Conservation (phyloP, 116 monocot genomes). For the Phalaenopsis hybrid region DNA sequence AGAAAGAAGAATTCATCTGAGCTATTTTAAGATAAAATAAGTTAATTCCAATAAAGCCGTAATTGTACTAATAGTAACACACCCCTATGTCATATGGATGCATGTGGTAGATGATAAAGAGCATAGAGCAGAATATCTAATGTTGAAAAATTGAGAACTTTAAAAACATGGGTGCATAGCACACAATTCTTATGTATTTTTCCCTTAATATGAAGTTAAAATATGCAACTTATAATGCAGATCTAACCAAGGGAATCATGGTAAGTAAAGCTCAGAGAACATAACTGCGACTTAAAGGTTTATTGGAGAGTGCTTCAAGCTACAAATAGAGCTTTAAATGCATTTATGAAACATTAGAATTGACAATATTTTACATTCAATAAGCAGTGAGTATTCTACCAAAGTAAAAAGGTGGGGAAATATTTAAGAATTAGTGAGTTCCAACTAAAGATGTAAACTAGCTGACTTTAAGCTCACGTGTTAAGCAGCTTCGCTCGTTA, state of each 20-base stretch:
- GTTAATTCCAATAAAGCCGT: neutral
- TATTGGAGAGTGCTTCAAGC: neutral
- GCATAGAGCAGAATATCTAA: neutral
- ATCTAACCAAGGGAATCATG: neutral
- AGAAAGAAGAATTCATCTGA: neutral
- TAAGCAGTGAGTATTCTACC: neutral
- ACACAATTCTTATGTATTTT: no score
- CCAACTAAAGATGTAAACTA: neutral
- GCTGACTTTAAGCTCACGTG: neutral
- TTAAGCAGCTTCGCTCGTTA: neutral
- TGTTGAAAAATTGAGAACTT: neutral
- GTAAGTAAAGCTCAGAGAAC: neutral
- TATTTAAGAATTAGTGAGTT: neutral
- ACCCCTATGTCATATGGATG: neutral
- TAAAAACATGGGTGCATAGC: neutral
- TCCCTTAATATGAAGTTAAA: neutral
- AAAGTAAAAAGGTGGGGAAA: neutral
- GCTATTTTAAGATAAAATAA: neutral
- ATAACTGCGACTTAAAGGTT: neutral
- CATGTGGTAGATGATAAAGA: neutral
- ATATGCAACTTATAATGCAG: neutral
- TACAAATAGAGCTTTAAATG: neutral
- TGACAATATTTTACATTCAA: neutral
- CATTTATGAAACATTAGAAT: neutral
- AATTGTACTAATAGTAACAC: conserved; percentile 1